A percentile compares a stretch with the other conserved stretches of the same genome.
phyloP scores from a whole-genome alignment of 768 basidiomycete species.

The Clavulina sp. region DNA sequence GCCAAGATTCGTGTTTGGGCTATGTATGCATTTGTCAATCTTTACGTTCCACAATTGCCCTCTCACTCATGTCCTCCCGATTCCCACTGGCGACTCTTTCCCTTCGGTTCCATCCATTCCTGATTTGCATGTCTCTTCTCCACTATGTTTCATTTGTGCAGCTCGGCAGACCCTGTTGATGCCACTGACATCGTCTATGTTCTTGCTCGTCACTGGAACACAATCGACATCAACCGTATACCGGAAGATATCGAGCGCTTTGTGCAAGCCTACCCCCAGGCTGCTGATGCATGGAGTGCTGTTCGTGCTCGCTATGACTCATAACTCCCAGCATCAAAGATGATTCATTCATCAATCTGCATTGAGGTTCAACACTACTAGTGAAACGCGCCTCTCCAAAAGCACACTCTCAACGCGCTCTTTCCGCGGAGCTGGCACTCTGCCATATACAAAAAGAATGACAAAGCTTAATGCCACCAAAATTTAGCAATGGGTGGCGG shows the following conservation, averaged over 20 bases:
- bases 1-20: constrained; percentile 68
- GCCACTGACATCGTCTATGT: constrained; percentile 61
- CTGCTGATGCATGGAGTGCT: neutral
- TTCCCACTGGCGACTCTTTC: constrained; percentile 9
- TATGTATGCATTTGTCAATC: constrained; percentile 63
- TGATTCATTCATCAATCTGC: too few relatives aligned
- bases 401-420: too few relatives aligned
- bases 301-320: neutral
- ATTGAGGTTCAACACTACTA: too few relatives aligned
- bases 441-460: too few relatives aligned
- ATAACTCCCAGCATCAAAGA: too few relatives aligned
- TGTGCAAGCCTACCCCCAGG: constrained; percentile 31
- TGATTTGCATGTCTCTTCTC: constrained; percentile 15
- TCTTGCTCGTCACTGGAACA: constrained; percentile 60
- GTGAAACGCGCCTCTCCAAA: too few relatives aligned
- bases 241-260: constrained; percentile 77
- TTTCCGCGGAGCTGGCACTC: too few relatives aligned
- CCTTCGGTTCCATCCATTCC: constrained; percentile 14
- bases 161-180: constrained; percentile 34
- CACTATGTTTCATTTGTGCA: neutral
- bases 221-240: constrained; percentile 71
- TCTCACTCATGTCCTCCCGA: constrained; percentile 48
- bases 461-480: too few relatives aligned
- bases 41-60: constrained; percentile 65
- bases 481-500: too few relatives aligned